phyloP scores from a whole-genome alignment of 129 eudicot species.

The Heracleum sosnowskyi region DNA sequence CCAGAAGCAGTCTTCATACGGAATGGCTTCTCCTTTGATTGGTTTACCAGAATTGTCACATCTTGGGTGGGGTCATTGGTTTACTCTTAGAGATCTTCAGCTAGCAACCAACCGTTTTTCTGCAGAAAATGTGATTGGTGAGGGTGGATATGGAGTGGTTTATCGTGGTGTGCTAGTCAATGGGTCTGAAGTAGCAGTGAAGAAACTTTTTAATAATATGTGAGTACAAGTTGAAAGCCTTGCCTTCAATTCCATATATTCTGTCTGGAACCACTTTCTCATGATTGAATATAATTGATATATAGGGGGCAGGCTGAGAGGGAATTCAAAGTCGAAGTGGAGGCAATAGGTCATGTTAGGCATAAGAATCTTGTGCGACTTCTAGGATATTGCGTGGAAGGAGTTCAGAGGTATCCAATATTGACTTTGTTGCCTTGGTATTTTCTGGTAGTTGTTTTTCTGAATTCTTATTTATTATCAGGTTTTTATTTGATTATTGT shows the following conservation, averaged over 20 bases:
- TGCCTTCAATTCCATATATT: background rate
- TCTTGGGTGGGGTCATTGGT: constrained; percentile 99
- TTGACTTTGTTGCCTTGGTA: background rate
- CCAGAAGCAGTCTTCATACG: constrained; percentile 59
- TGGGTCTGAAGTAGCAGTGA: constrained; percentile 90
- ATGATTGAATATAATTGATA: constrained; percentile 12
- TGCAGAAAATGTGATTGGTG: constrained; percentile 67
- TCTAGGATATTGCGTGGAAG: constrained; percentile 95
- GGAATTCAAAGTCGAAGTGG: constrained; percentile 94
- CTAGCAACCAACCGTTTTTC: constrained; percentile 70
- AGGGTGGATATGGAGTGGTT: constrained; percentile 97
- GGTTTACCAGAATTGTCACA: constrained; percentile 92
- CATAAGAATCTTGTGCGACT: constrained; percentile 96
- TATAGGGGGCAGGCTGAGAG: constrained; percentile 94
- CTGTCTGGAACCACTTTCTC: background rate
- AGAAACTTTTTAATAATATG: constrained; percentile 91
- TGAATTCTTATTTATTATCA: background rate
- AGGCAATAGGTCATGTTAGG: constrained; percentile 95
- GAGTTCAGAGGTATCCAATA: constrained; percentile 67
- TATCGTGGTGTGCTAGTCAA: constrained; percentile 63
- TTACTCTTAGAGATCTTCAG: constrained; percentile 88
- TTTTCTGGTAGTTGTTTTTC: background rate
- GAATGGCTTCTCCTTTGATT: constrained; percentile 66
- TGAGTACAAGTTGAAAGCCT: constrained; percentile 27
- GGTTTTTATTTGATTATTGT: background rate